These are phyloP conservation scores for Mortierella sp. DNA, from an alignment of 371 early-diverging fungal genomes.

Conservation along the genomic window DNA sequence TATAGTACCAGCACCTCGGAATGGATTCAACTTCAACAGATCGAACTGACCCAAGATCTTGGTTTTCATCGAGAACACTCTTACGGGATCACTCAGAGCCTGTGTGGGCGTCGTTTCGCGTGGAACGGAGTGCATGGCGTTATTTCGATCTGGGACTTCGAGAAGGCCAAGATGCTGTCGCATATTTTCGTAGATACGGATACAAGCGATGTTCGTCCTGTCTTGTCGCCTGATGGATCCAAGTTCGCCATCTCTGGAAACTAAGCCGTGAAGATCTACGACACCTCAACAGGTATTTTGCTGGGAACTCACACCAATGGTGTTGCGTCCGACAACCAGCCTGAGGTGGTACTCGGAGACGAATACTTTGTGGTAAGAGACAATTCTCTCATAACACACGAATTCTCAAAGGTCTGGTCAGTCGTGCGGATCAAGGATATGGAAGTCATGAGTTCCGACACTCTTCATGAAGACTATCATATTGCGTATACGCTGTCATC, in stretches of 20 bases:
- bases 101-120: slow-evolving; percentile 27
- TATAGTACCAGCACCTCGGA: slow-evolving; percentile 14
- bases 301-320: slow-evolving; percentile 5
- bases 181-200: slow-evolving; percentile 6
- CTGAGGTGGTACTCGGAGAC: slow-evolving; percentile 18
- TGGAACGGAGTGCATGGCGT: slow-evolving; percentile 12
- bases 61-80: neutral
- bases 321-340: neutral
- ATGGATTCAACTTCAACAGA: slow-evolving; percentile 17
- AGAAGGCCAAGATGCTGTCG: slow-evolving; percentile 16
- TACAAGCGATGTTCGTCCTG: neutral
- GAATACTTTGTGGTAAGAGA: slow-evolving; percentile 14
- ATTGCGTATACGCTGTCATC: slow-evolving; percentile 1
- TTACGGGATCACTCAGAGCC: neutral
- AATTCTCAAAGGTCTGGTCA: neutral
- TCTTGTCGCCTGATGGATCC: slow-evolving; percentile 17
- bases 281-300: slow-evolving; percentile 17
- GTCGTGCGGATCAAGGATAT: slow-evolving; percentile 12
- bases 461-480: slow-evolving; percentile 15
- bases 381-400: neutral
- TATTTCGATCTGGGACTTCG: slow-evolving; percentile 25
- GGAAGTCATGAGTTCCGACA: neutral
- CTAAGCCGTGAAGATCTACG: slow-evolving; percentile 16
- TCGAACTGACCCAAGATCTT: neutral
- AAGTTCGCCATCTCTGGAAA: slow-evolving; percentile 20